These are phyloP conservation scores for Flaveria bidentis DNA, from an alignment of 129 eudicot species.

Conservation along the genomic window DNA sequence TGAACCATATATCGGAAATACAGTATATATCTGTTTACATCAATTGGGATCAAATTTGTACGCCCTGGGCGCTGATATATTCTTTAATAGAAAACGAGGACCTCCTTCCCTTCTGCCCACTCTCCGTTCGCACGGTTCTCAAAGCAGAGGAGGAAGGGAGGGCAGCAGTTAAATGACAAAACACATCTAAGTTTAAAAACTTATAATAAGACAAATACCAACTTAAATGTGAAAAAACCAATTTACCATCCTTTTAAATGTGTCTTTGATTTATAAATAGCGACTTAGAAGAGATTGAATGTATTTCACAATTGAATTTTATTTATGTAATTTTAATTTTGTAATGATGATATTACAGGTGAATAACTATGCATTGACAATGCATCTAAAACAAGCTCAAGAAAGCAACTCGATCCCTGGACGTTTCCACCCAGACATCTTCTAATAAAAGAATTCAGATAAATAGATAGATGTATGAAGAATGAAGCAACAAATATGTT, in stretches of 20 bases:
- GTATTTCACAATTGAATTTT: not conserved
- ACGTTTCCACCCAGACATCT: conserved; percentile 66
- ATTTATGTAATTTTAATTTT: not conserved
- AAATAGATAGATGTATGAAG: not conserved
- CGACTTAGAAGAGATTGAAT: too few species aligned
- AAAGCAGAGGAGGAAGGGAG: too few species aligned
- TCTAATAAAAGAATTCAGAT: conserved; percentile 26
- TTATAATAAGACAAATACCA: too few species aligned
- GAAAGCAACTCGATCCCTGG: conserved; percentile 64
- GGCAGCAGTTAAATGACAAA: too few species aligned
- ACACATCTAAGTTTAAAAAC: too few species aligned
- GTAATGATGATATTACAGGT: conserved; percentile 42
- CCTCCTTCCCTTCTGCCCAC: too few species aligned
- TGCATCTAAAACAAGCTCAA: conserved; percentile 77
- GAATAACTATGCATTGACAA: conserved; percentile 68
- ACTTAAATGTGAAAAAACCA: too few species aligned
- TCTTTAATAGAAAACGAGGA: too few species aligned
- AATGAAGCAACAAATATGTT: conserved; percentile 17
- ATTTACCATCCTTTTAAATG: too few species aligned
- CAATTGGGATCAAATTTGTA: not conserved
- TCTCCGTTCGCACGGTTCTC: too few species aligned
- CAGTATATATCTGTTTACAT: not conserved
- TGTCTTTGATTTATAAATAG: too few species aligned
- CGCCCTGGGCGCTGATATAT: too few species aligned
- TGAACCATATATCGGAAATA: not conserved